Percentiles rank a stretch among this genome's conserved stretches.
Conservation (phyloP, 2,329 filamentous ascomycete species). For the Diaporthe australafricana region DNA sequence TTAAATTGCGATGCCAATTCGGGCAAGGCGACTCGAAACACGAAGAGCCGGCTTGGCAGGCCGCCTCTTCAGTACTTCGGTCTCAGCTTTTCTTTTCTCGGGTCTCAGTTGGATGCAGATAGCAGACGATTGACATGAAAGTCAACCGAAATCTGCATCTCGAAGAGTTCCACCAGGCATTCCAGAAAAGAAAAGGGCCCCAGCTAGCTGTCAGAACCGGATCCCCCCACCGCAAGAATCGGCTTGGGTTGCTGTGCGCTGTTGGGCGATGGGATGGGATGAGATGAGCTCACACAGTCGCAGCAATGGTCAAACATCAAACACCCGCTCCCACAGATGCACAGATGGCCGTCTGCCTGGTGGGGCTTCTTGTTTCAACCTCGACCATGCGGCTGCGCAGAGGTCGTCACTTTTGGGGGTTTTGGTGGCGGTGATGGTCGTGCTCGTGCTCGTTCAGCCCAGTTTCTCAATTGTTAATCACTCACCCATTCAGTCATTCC, state of each 20-base stretch:
- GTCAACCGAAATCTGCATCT: constrained; percentile 6
- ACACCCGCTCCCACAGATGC: constrained; percentile 27
- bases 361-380: constrained; percentile 31
- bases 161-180: background rate
- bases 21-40: constrained; percentile 24
- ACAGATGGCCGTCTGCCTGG: background rate
- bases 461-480: background rate
- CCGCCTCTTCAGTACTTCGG: constrained; percentile 9
- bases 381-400: background rate
- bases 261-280: constrained; percentile 1
- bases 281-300: background rate
- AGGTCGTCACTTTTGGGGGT: background rate
- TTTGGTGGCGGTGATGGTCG: too few species aligned
- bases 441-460: background rate
- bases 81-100: background rate
- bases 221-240: too few species aligned
- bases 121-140: background rate
- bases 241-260: too few species aligned
- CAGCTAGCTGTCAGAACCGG: too few species aligned
- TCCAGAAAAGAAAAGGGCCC: background rate
- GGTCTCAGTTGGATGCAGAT: background rate
- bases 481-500: background rate
- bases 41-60: constrained; percentile 15
- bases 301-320: constrained; percentile 24
- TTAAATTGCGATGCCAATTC: constrained; percentile 26